Evolutionary conservation across 2,329 filamentous ascomycete species (phyloP), one percentile per base, ranked within the genome.

Genomic region (Sclerotinia borealis): DNA sequence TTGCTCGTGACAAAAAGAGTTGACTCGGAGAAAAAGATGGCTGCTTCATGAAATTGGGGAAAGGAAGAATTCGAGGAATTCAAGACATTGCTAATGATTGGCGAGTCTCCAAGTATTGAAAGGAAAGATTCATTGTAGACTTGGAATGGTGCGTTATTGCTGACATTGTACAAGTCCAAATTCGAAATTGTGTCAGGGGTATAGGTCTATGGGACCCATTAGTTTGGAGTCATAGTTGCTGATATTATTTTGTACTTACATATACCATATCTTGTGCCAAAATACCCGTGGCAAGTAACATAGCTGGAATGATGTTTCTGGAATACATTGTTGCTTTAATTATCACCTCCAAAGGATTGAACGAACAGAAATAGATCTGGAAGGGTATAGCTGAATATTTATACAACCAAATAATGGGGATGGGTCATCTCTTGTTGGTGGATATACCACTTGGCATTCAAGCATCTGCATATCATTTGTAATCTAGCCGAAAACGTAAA

Each of bases 1-100:
- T 70, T 73, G 9, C 76, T 73, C 25, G 80, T 75, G 0, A 78
- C 80, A 47, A 84, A 84, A 67, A 84, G 83, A 47, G 83, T 75
- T 34, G 51, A 62, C 29, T 50, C 36, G 37, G 64, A 59, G 22
- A 70, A 79, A 80, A 81, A 84, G 0, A 83, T 76, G 8, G 81
- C 79, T 15, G 82, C 83, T 67, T 85, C 83, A 61, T 85, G 83
- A 55, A 83, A 85, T 5, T 78, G 76, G 6, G 77, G 74, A 1
- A 79, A 80, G 9, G 83, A 77, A 17, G 82, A 72, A 2, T 81
- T 82, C 62, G 83, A 69, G 0, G 80, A 79, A 0, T 82, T 81
- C 50, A 80, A 0, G 68, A 51, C 15, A 17, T 59, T 59, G 17
- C 25, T 59, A 4, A 63, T 37, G 2, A 4, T 41, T n/a, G 61